Evolutionary conservation across 2,329 filamentous ascomycete genomes (phyloP), one percentile per base, ranked within the genome.

Genomic region (Nothopassalora personata): DNA sequence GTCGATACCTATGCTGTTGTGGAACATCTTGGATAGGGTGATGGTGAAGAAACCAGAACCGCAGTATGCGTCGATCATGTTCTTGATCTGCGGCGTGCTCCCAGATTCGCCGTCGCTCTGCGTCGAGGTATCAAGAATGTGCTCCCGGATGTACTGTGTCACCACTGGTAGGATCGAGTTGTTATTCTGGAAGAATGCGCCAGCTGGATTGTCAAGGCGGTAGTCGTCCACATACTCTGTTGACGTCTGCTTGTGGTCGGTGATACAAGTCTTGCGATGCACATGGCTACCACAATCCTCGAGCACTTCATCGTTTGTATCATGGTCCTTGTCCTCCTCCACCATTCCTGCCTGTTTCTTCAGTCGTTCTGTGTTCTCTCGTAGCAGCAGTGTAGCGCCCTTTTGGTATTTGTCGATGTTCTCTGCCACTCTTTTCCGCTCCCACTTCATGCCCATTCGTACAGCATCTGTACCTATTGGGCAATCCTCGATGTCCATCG

Each of bases 111-210:
- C 31, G 11, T 34, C 11, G 31, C 23, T 23, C 23, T 71, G 53
- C 68, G 58, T 67, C 67, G 53, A 72, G 67, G 54, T 51, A 67
- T 66, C 57, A 1, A 92, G 80, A 69, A 93, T 89, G 74, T 88
- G 84, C 39, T 88, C 81, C 63, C 91, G 89, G 72, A 97, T 90
- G 78, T 95, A 96, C 65, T 85, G 82, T 13, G 91, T 96, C 76
- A 97, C 96, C 15, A 80, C 77, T 31, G 90, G 86, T 27, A 99
- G 86, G 75, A 99, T 97, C 57, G 91, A 95, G 80, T 97, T 97
- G 83, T 99, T 99, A 81, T 99, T 99, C 73, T 99, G 94, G 83
- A 99, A 99, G 79, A 99, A 99, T 54, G 90, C 86, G 60, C 92
- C 92, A 10, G 94, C 94, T 2, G 89, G 90, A 77, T 96, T 97